A percentile compares a stretch with the other conserved stretches of the same genome.
Conservation (phyloP, 1,139 yeast genomes). For the Protomyces gravidus region DNA sequence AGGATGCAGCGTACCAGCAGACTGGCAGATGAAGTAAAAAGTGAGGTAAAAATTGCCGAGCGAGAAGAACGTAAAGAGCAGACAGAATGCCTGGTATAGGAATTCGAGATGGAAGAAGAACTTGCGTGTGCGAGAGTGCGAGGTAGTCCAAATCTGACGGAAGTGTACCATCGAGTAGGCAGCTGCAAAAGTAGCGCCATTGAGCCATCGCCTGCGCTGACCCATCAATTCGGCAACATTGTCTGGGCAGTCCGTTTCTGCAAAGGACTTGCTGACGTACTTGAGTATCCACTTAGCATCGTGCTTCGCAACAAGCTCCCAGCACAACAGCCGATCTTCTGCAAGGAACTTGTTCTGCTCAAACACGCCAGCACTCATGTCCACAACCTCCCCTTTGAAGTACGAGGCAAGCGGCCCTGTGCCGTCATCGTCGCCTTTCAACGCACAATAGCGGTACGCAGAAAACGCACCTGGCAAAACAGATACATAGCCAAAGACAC, state of each 20-base stretch:
- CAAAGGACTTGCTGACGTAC: slow-evolving; percentile 88
- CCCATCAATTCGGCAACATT: slow-evolving; percentile 82
- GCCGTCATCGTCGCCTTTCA: slow-evolving; percentile 41
- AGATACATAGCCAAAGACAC: slow-evolving; percentile 79
- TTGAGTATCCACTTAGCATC: slow-evolving; percentile 87
- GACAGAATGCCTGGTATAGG: slow-evolving; percentile 62
- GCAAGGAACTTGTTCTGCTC: slow-evolving; percentile 97
- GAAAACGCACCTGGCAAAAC: slow-evolving; percentile 93
- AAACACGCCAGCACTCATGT: slow-evolving; percentile 46
- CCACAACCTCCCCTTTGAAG: slow-evolving; percentile 79
- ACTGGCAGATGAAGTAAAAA: slow-evolving; percentile 49
- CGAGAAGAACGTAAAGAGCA: slow-evolving; percentile 62
- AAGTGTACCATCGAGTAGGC: slow-evolving; percentile 74
- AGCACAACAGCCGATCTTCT: slow-evolving; percentile 92
- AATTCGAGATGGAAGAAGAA: slow-evolving; percentile 71
- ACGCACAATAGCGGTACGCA: slow-evolving; percentile 77
- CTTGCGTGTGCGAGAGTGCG: slow-evolving; percentile 69
- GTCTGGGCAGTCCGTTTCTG: slow-evolving; percentile 98
- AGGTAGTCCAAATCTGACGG: slow-evolving; percentile 67
- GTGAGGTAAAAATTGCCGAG: slow-evolving; percentile 77
- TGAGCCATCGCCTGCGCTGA: slow-evolving; percentile 96
- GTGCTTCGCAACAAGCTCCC: slow-evolving; percentile 90
- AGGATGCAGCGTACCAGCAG: slow-evolving; percentile 12
- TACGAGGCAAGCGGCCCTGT: slow-evolving; percentile 84
- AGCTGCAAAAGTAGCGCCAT: slow-evolving; percentile 97